Conservation (phyloP, 2,329 filamentous ascomycete species). For the Neurospora crassa region DNA sequence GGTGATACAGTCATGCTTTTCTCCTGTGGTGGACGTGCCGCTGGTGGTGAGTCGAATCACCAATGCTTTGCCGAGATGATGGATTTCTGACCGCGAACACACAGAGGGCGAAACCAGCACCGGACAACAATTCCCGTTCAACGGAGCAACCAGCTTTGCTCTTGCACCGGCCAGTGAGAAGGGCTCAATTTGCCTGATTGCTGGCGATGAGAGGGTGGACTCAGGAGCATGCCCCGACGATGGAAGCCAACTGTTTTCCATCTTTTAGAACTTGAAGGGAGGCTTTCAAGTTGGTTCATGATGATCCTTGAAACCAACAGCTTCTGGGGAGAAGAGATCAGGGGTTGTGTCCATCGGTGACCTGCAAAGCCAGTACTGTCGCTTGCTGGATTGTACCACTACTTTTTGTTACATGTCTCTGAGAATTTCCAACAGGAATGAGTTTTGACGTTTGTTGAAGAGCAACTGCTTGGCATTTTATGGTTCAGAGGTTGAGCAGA, state of each 20-base stretch:
- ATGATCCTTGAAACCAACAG: not conserved
- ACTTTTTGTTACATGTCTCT: not conserved
- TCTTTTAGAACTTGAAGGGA: constrained; percentile 12
- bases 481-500: not conserved
- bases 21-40: constrained; percentile 42
- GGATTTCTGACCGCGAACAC: constrained; percentile 18
- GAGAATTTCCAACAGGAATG: not conserved
- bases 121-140: constrained; percentile 41
- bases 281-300: not conserved
- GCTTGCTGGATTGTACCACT: not conserved
- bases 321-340: not conserved
- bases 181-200: constrained; percentile 33
- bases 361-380: not conserved
- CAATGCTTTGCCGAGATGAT: constrained; percentile 26
- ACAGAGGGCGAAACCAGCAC: constrained; percentile 35
- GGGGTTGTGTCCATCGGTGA: not conserved
- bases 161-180: constrained; percentile 35
- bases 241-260: constrained; percentile 22
- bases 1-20: constrained; percentile 41
- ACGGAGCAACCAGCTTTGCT: constrained; percentile 30
- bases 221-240: constrained; percentile 23
- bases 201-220: constrained; percentile 23
- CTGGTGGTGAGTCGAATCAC: constrained; percentile 28
- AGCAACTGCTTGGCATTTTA: not conserved
- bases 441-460: not conserved